Evolutionary conservation across 108 stramenopile species (phyloP), one percentile per base, ranked within the genome.

Genomic region (Nitzschia putrida): DNA sequence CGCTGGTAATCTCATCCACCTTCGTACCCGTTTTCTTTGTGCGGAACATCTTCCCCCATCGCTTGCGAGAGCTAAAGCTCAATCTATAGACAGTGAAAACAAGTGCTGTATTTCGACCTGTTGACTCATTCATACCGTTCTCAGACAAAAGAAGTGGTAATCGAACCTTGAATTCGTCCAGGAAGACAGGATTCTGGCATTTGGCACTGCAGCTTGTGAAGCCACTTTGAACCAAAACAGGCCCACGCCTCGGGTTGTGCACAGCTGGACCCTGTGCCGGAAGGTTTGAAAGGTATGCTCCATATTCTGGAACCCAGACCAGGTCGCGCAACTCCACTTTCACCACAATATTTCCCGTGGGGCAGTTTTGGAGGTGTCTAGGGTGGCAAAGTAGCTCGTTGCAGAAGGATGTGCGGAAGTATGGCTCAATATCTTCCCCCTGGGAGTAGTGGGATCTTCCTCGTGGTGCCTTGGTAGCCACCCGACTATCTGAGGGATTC

Each of bases 121-220:
- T 47, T 34, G 66, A 57, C 22, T 74, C 53, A 10, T 24, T 66
- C 10, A 74, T 63, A 26, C 61, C 78, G 7, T 68, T 78, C 47
- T 77, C 68, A 18, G 13, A 24, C 10, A 88, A 64, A 13, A 74
- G 68, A 41, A 95, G 71, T 18, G 94, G 94, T 5, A 95, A 72
- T 71, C 91, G 90, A 8, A 92, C 49, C 73, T 95, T 95, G 66
- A 92, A 88, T 64, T 95, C 94, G 37, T 91, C 90, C 34, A 95
- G 60, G 64, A 95, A 95, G 21, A 79, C 54, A 57, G 87, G 84
- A 16, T 86, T 69, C 4, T 52, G 23, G 20, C 79, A 66, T 60
- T 80, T 71, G 20, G 87, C 59, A 58, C 90, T 78, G 60, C 91
- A 95, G 9, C 89, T 84, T 23, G 89, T 82, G 47, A 80, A 92